Percentiles rank a stretch among this genome's conserved stretches.
These are phyloP conservation scores for Camelina hispida DNA, from an alignment of 345 rosid species.

Conservation along the genomic window DNA sequence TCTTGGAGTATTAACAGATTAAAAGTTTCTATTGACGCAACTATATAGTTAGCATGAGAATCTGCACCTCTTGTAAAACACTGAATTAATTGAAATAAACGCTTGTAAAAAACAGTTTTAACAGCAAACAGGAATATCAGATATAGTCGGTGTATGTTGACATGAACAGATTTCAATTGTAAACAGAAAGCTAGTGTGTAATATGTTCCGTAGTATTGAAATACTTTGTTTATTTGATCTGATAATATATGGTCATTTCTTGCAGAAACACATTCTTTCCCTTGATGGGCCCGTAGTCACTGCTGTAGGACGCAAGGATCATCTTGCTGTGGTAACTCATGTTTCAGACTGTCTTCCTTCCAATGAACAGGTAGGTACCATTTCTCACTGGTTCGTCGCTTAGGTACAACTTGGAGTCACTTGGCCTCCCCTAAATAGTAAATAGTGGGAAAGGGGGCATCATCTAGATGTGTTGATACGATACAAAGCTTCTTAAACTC, in stretches of 20 bases:
- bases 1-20: neutral
- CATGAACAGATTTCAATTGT: neutral
- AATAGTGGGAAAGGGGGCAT: conserved; percentile 13
- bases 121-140: neutral
- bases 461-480: neutral
- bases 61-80: neutral
- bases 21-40: conserved; percentile 1
- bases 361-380: conserved; percentile 69
- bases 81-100: neutral
- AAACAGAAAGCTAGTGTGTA: neutral
- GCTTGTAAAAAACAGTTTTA: conserved; percentile 2
- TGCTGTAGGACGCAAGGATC: conserved; percentile 81
- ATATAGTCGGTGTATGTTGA: neutral
- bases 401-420: conserved; percentile 13
- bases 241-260: conserved; percentile 21
- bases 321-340: conserved; percentile 82
- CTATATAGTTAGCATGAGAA: neutral
- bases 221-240: conserved; percentile 12
- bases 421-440: neutral
- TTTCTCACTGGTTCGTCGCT: neutral
- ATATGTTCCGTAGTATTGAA: neutral
- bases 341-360: conserved; percentile 82
- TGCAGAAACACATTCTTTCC: conserved; percentile 84
- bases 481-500: too few relatives aligned
- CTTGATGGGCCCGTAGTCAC: conserved; percentile 88